These are phyloP conservation scores for Panicum virgatum DNA, from an alignment of 202 grass and related monocot species.

Conservation along the genomic window DNA sequence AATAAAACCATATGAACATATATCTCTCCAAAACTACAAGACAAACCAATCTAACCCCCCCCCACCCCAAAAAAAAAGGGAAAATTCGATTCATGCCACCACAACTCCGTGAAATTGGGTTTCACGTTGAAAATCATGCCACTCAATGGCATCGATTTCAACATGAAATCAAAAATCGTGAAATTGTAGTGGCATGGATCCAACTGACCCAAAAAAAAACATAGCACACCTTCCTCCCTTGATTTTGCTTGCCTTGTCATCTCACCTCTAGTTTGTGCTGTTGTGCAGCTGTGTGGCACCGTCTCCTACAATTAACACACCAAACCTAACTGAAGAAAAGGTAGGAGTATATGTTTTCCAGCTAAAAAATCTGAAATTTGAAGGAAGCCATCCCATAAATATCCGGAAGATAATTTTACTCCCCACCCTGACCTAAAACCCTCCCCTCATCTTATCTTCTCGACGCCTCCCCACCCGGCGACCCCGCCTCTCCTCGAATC, in stretches of 20 bases:
- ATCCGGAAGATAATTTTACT: constrained; percentile 28
- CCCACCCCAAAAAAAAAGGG: too few species aligned
- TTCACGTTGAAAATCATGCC: too few species aligned
- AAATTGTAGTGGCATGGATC: too few species aligned
- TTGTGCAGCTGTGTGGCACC: background rate
- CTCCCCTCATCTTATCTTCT: constrained; percentile 64
- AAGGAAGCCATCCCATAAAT: constrained; percentile 7
- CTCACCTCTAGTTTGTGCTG: background rate
- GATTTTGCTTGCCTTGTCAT: background rate
- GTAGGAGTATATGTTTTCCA: background rate
- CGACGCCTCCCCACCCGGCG: background rate
- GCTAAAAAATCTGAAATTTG: background rate
- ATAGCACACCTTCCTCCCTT: background rate
- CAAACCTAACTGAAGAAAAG: constrained; percentile 7
- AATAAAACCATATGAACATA: background rate
- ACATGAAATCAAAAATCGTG: too few species aligned
- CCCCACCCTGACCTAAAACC: constrained; percentile 47
- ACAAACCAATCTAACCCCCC: background rate
- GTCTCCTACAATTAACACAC: constrained; percentile 35
- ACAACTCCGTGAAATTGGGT: too few species aligned
- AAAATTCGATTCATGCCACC: too few species aligned
- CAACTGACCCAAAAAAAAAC: too few species aligned
- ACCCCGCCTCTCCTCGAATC: constrained; percentile 25
- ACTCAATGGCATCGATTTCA: too few species aligned
- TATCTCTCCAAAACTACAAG: background rate